Percentiles rank a stretch among this genome's conserved stretches.
Conservation (phyloP, 495 filamentous ascomycete genomes). For the Tuber melanosporum region DNA sequence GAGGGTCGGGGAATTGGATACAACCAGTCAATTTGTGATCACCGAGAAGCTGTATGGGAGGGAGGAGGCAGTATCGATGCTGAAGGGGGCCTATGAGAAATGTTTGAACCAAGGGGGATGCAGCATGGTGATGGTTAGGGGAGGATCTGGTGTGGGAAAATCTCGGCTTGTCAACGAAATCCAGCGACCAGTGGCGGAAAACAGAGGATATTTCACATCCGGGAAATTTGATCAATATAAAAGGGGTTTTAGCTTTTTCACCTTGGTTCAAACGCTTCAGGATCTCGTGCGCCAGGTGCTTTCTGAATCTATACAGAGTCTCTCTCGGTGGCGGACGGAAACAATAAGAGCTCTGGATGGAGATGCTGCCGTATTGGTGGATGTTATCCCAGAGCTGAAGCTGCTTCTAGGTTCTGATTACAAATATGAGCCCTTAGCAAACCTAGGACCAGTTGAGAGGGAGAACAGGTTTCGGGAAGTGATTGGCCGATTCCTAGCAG, state of each 20-base stretch:
- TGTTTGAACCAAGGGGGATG: conserved; percentile 37
- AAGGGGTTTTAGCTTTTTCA: conserved; percentile 39
- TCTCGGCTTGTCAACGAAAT: conserved; percentile 41
- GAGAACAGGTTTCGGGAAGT: conserved; percentile 40
- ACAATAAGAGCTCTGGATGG: conserved; percentile 41
- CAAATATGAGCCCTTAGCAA: conserved; percentile 39
- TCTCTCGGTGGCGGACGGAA: conserved; percentile 40
- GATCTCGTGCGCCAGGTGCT: conserved; percentile 41
- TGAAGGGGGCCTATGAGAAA: conserved; percentile 34
- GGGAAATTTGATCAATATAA: conserved; percentile 42
- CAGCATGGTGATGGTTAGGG: conserved; percentile 37
- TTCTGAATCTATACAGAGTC: conserved; percentile 36
- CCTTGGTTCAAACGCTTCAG: conserved; percentile 40
- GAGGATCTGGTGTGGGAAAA: conserved; percentile 39
- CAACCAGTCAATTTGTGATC: conserved; percentile 40
- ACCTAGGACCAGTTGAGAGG: conserved; percentile 37
- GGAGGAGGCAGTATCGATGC: conserved; percentile 33
- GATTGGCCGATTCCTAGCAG: conserved; percentile 38
- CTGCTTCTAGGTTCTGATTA: conserved; percentile 37
- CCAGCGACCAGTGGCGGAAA: conserved; percentile 41
- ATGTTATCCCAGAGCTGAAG: conserved; percentile 41
- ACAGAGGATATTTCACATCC: conserved; percentile 41
- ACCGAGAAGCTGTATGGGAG: conserved; percentile 40
- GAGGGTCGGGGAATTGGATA: conserved; percentile 40
- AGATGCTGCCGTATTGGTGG: conserved; percentile 38